Base-by-base conservation (phyloP, 345 rosid species). In the Hirschfeldia incana region DNA sequence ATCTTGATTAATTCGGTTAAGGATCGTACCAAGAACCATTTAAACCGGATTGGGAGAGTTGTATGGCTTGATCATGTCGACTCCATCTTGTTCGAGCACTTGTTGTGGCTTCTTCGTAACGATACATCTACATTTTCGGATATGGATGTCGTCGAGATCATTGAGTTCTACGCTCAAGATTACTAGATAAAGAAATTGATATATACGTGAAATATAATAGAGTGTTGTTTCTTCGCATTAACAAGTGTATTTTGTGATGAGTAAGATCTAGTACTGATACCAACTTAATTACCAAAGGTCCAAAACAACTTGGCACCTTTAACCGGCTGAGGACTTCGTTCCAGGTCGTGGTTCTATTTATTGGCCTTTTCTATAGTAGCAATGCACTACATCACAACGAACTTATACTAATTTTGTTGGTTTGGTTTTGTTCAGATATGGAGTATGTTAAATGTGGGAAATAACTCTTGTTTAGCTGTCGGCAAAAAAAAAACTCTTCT, bases 51-150 rank as follows among this genome's bases (percentile, higher is more conserved):
- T 8, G 80, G 61, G 57, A 84, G 81, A 73, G 90, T 85, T 21
- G 79, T 92, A 7, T 79, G 83, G 33, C 85, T 92, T 30, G 91
- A 87, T 53, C 84, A 81, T 81, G 86, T 92, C 8, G 98, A 94
- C 79, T 85, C 97, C 0, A 87, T 94, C 61, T 80, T 94, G 88
- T 94, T 92, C 62, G 98, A 94, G 84, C 98, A 94, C 74, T 90
- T 94, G 94, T 9, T 92, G 67, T 94, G 96, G 97, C 84, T 94
- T 78, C 78, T 90, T 90, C 74, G 84, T 7, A 92, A 90, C 67
- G 97, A 92, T 77, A 83, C 67, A 36, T 86, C 94, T 61, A 87
- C 94, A 75, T 78, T 92, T 75, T 89, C 85, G 67, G 76, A 87
- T 86, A 90, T 94, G 58, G 88, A 94, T 83, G 83, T 94, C 30